Percentiles rank a stretch among this genome's conserved stretches.
Evolutionary conservation across 495 filamentous ascomycete species (phyloP).

Genomic region (Aspergillus coremiiformis): DNA sequence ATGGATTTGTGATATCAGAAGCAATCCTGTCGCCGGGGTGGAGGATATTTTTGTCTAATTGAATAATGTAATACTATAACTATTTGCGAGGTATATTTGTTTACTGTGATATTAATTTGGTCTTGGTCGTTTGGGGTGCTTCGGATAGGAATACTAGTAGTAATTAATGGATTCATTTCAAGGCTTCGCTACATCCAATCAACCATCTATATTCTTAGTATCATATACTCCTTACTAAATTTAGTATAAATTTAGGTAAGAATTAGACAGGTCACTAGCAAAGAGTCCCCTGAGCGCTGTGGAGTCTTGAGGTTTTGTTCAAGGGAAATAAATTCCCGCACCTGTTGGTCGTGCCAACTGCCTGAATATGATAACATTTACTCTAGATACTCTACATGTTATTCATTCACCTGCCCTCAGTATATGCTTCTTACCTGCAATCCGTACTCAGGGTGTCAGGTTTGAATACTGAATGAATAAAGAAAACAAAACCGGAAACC

Average conservation of each 20-base stretch:
- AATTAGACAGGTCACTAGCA: no score
- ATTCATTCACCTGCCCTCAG: no score
- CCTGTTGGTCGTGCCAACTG: no score
- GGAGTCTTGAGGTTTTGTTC: no score
- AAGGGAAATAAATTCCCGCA: neutral
- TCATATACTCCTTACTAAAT: no score
- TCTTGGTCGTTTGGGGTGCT: neutral
- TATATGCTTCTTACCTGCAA: neutral
- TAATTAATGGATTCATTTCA: neutral
- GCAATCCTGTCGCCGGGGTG: neutral
- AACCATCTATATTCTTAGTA: no score
- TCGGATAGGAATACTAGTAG: neutral
- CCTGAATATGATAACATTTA: no score
- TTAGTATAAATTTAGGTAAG: no score
- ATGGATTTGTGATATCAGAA: neutral
- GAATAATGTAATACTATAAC: constrained; percentile 36
- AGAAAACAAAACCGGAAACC: no score
- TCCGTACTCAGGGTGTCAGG: neutral
- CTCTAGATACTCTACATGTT: neutral
- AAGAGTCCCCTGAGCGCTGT: no score
- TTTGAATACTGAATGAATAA: neutral
- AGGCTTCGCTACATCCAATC: no score
- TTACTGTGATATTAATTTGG: constrained; percentile 4
- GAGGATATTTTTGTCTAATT: constrained; percentile 9
- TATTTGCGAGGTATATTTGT: constrained; percentile 22